Evolutionary conservation across 768 basidiomycete species (phyloP).

Genomic region (Rhodotorula taiwanensis): DNA sequence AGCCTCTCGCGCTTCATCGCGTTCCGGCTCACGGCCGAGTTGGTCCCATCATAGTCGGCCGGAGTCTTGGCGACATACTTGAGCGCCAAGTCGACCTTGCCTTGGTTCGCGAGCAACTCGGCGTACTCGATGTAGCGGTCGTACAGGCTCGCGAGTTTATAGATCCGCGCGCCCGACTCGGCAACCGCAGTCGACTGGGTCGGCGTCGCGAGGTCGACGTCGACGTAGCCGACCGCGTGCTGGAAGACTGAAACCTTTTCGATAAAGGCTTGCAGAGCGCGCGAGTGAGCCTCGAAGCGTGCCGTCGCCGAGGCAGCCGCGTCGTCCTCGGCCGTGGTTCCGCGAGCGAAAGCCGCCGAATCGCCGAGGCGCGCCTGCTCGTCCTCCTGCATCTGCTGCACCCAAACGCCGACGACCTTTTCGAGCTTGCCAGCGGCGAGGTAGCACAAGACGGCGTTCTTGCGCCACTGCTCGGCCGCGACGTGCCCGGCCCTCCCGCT

Average conservation of each 20-base stretch:
- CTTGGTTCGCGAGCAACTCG: slow-evolving; percentile 80
- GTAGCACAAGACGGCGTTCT: slow-evolving; percentile 86
- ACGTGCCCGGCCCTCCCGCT: not conserved
- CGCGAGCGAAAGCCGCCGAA: no score
- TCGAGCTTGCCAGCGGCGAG: slow-evolving; percentile 74
- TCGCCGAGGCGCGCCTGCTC: slow-evolving; percentile 50
- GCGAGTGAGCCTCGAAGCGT: slow-evolving; percentile 68
- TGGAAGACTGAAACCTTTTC: slow-evolving; percentile 96
- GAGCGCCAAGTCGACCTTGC: slow-evolving; percentile 74
- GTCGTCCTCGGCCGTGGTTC: not conserved
- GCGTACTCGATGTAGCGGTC: slow-evolving; percentile 95
- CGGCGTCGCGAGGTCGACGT: slow-evolving; percentile 56
- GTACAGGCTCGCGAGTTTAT: slow-evolving; percentile 77
- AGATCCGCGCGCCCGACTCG: slow-evolving; percentile 55
- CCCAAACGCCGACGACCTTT: slow-evolving; percentile 27
- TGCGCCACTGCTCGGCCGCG: slow-evolving; percentile 54
- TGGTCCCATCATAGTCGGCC: slow-evolving; percentile 61
- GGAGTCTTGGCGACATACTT: slow-evolving; percentile 75
- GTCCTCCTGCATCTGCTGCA: slow-evolving; percentile 80
- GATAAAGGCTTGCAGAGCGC: slow-evolving; percentile 83
- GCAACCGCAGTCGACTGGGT: slow-evolving; percentile 47
- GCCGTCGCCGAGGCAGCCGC: slow-evolving; percentile 4
- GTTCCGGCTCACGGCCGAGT: slow-evolving; percentile 28
- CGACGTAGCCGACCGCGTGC: slow-evolving; percentile 70
- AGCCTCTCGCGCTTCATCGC: slow-evolving; percentile 53